phyloP scores from a whole-genome alignment of 1,284 basidiomycete species.

The Cerrena zonata region DNA sequence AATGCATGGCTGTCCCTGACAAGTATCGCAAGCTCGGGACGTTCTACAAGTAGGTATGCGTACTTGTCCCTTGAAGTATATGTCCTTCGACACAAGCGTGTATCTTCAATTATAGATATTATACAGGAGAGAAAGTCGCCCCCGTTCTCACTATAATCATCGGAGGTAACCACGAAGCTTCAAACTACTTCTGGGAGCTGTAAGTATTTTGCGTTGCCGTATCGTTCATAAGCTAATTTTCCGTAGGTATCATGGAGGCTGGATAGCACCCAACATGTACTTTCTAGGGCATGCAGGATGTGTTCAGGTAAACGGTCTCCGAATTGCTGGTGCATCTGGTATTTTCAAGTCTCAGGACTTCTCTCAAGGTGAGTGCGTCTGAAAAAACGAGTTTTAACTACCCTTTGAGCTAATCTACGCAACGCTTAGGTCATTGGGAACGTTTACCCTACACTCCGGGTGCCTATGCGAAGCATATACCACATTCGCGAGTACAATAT shows the following conservation, averaged over 20 bases:
- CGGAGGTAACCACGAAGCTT: conserved; percentile 97
- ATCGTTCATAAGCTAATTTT: no score
- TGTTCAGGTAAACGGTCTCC: conserved; percentile 79
- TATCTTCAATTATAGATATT: conserved; percentile 77
- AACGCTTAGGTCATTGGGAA: conserved; percentile 72
- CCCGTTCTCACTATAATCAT: conserved; percentile 91
- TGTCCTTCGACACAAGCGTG: no score
- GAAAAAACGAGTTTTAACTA: no score
- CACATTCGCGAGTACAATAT: conserved; percentile 84
- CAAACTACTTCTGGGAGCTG: conserved; percentile 96
- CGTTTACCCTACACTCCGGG: conserved; percentile 64
- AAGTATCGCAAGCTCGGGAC: conserved; percentile 85
- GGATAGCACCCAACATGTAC: conserved; percentile 96
- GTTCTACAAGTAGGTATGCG: conserved; percentile 68
- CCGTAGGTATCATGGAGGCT: conserved; percentile 93
- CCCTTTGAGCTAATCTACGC: no score
- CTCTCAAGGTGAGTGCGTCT: conserved; percentile 52
- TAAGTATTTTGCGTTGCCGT: no score
- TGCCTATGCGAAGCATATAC: conserved; percentile 76
- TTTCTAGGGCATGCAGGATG: conserved; percentile 91
- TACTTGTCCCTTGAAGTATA: no score
- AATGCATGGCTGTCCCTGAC: conserved; percentile 84
- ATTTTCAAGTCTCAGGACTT: conserved; percentile 89
- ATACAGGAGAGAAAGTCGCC: conserved; percentile 75
- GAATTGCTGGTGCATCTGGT: conserved; percentile 86